Evolutionary conservation across 2,329 filamentous ascomycete genomes (phyloP).

Genomic region (Albifimbria verrucaria): DNA sequence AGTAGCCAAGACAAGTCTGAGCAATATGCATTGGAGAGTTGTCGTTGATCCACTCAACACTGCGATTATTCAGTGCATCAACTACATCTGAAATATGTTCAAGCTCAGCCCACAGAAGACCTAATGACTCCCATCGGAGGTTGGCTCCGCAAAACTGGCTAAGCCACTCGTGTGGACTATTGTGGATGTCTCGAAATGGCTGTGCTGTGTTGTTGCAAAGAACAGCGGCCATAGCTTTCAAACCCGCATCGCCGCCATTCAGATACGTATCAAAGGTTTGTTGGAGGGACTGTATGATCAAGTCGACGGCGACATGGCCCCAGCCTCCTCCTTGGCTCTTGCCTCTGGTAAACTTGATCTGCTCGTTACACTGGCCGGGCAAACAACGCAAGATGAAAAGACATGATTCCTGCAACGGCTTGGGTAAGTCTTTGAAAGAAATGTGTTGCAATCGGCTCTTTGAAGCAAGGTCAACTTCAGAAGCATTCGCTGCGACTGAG

Average conservation of each 20-base stretch:
- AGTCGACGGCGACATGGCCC: slow-evolving; percentile 22
- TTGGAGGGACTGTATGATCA: slow-evolving; percentile 29
- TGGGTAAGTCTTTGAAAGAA: slow-evolving; percentile 16
- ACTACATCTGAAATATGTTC: slow-evolving; percentile 1
- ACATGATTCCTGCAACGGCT: slow-evolving; percentile 30
- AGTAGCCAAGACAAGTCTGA: slow-evolving; percentile 19
- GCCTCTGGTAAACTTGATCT: slow-evolving; percentile 15
- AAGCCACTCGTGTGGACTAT: slow-evolving; percentile 32
- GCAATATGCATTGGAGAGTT: slow-evolving; percentile 3
- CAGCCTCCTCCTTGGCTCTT: slow-evolving; percentile 23
- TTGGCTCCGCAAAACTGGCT: slow-evolving; percentile 33
- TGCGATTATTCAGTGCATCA: background rate
- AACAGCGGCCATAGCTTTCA: slow-evolving; percentile 32
- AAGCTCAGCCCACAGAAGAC: slow-evolving; percentile 27
- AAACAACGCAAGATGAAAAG: slow-evolving; percentile 34
- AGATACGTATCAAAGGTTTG: slow-evolving; percentile 22
- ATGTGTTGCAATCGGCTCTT: slow-evolving; percentile 3
- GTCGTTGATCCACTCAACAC: slow-evolving; percentile 11
- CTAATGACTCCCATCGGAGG: slow-evolving; percentile 42
- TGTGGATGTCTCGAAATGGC: slow-evolving; percentile 31
- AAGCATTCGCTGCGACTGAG: slow-evolving; percentile 2
- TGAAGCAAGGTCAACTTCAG: slow-evolving; percentile 1
- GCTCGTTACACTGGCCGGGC: slow-evolving; percentile 20
- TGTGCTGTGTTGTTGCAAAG: slow-evolving; percentile 35
- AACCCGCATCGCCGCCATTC: slow-evolving; percentile 17